phyloP scores from a whole-genome alignment of 2,329 filamentous ascomycete genomes.

The Exophiala bonariae region DNA sequence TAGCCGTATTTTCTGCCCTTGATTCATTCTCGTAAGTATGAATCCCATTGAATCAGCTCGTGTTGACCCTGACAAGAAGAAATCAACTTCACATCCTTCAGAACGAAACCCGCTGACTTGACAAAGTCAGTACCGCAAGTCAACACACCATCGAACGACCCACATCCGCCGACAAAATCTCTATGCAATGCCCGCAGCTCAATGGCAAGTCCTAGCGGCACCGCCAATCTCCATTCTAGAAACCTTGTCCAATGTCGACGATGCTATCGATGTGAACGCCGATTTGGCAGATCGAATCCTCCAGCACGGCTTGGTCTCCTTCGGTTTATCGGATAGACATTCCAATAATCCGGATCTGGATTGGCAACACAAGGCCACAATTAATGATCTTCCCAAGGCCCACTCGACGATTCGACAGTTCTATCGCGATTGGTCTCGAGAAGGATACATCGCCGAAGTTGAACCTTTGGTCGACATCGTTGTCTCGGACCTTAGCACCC shows the following conservation, averaged over 20 bases:
- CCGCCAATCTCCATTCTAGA: constrained; percentile 82
- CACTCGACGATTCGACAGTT: constrained; percentile 90
- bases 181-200: constrained; percentile 79
- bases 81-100: not conserved
- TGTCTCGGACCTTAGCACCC: constrained; percentile 60
- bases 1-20: constrained; percentile 76
- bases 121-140: constrained; percentile 75
- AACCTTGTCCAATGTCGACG: constrained; percentile 75
- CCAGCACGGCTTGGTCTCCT: constrained; percentile 60
- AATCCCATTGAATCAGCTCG: not conserved
- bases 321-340: constrained; percentile 51
- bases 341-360: constrained; percentile 45
- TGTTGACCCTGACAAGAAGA: not conserved
- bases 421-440: constrained; percentile 89
- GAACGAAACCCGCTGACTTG: constrained; percentile 20
- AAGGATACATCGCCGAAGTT: constrained; percentile 68
- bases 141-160: constrained; percentile 85
- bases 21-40: constrained; percentile 82
- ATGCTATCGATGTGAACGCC: constrained; percentile 86
- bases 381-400: constrained; percentile 82
- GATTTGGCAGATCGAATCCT: constrained; percentile 79
- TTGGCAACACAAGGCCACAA: constrained; percentile 71
- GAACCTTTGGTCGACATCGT: constrained; percentile 76
- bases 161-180: constrained; percentile 89
- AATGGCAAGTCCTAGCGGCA: constrained; percentile 79